phyloP scores from a whole-genome alignment of 805 yeast genomes.

The Maudiozyma barnettii region DNA sequence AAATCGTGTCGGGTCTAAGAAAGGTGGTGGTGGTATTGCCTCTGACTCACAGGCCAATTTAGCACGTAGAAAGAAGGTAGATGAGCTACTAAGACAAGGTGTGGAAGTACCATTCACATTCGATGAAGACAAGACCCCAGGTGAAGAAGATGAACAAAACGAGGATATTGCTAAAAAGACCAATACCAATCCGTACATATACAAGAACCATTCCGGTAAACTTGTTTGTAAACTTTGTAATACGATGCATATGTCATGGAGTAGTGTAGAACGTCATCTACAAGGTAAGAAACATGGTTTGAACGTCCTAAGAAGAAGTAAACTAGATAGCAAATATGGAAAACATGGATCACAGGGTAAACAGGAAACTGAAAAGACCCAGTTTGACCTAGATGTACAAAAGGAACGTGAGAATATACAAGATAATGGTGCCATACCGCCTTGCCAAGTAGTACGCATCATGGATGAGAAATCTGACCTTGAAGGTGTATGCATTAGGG shows the following conservation, averaged over 20 bases:
- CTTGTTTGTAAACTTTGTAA: slow-evolving; percentile 78
- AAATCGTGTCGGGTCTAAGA: slow-evolving; percentile 80
- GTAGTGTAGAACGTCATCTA: slow-evolving; percentile 74
- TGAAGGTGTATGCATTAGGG: slow-evolving; percentile 56
- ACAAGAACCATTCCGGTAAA: slow-evolving; percentile 72
- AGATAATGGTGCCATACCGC: slow-evolving; percentile 38
- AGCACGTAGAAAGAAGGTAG: slow-evolving; percentile 57
- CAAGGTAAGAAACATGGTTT: slow-evolving; percentile 76
- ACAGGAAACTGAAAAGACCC: slow-evolving; percentile 3
- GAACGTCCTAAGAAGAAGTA: slow-evolving; percentile 57
- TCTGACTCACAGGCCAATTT: slow-evolving; percentile 59
- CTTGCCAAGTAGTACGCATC: slow-evolving; percentile 56
- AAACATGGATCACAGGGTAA: neutral
- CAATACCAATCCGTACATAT: slow-evolving; percentile 56
- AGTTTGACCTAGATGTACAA: slow-evolving; percentile 18
- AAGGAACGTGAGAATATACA: slow-evolving; percentile 11
- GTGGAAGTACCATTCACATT: slow-evolving; percentile 31
- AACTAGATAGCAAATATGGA: slow-evolving; percentile 12
- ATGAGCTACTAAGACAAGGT: slow-evolving; percentile 41
- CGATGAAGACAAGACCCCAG: slow-evolving; percentile 31
- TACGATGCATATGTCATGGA: slow-evolving; percentile 72
- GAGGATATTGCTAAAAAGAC: slow-evolving; percentile 33
- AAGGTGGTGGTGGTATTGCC: slow-evolving; percentile 87
- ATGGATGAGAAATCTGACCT: slow-evolving; percentile 49
- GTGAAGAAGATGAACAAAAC: slow-evolving; percentile 38